These are phyloP conservation scores for Ophiorrhiza pumila DNA, from an alignment of 257 asterid genomes.

Conservation along the genomic window DNA sequence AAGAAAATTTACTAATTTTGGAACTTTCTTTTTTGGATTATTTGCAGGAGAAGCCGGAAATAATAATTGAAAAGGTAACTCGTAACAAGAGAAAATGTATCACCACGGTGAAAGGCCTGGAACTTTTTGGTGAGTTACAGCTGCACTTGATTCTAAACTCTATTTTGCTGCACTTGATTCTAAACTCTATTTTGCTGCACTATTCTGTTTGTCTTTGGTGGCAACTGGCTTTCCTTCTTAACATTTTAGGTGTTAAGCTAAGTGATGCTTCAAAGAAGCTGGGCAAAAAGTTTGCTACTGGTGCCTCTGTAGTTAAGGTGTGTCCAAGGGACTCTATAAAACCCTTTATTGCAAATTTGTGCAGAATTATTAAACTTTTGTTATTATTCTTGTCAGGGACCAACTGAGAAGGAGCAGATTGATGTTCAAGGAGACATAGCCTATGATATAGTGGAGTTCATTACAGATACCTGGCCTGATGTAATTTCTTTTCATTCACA, in stretches of 20 bases:
- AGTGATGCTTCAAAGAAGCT: slow-evolving; percentile 98
- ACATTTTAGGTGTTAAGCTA: slow-evolving; percentile 69
- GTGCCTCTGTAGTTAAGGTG: slow-evolving; percentile 97
- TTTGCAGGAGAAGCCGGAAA: slow-evolving; percentile 85
- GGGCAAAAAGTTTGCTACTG: slow-evolving; percentile 96
- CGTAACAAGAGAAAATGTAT: slow-evolving; percentile 94
- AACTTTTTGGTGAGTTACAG: slow-evolving; percentile 66
- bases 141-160: slow-evolving; percentile 10
- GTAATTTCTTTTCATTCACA: slow-evolving; percentile 36
- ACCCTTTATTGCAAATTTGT: background rate
- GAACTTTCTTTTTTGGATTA: slow-evolving; percentile 5
- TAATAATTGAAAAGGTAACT: slow-evolving; percentile 85
- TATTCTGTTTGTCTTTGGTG: slow-evolving; percentile 12
- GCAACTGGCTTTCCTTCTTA: slow-evolving; percentile 9
- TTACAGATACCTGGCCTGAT: slow-evolving; percentile 93
- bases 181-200: slow-evolving; percentile 6
- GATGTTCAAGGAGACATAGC: slow-evolving; percentile 99
- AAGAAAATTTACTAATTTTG: background rate
- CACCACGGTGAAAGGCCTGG: slow-evolving; percentile 95
- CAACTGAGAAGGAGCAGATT: slow-evolving; percentile 97
- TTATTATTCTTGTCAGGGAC: slow-evolving; percentile 55
- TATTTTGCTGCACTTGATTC: slow-evolving; percentile 7
- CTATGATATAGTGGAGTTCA: slow-evolving; percentile 91
- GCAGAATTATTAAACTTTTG: slow-evolving; percentile 7
- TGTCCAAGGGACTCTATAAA: slow-evolving; percentile 19